A percentile compares a stretch with the other conserved stretches of the same genome.
These are phyloP conservation scores for Neonectria punicea DNA, from an alignment of 2,329 filamentous ascomycete genomes.

Conservation along the genomic window DNA sequence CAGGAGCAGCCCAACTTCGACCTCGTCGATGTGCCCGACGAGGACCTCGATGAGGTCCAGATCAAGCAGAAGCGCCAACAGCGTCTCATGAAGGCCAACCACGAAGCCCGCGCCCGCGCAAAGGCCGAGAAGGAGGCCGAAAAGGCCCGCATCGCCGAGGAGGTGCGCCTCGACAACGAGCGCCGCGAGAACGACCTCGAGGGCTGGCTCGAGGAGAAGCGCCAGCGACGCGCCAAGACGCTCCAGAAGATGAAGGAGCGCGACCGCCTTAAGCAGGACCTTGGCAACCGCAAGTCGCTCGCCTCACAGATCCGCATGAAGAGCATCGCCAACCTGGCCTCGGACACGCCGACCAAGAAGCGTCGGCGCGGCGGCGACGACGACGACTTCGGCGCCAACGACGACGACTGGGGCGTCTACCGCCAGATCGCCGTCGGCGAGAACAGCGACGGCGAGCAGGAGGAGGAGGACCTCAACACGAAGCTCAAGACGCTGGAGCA, in stretches of 20 bases:
- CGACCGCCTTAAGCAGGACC: slow-evolving; percentile 90
- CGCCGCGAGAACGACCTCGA: slow-evolving; percentile 86
- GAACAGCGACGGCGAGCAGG: slow-evolving; percentile 86
- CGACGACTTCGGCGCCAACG: slow-evolving; percentile 95
- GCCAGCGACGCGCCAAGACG: slow-evolving; percentile 74
- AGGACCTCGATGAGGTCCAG: slow-evolving; percentile 89
- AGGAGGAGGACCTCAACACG: slow-evolving; percentile 85
- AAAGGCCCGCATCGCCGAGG: slow-evolving; percentile 83
- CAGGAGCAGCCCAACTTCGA: slow-evolving; percentile 87
- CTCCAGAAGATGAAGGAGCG: slow-evolving; percentile 92
- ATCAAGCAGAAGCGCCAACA: slow-evolving; percentile 95
- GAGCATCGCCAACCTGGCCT: slow-evolving; percentile 93
- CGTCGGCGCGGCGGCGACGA: slow-evolving; percentile 89
- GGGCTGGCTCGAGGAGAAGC: slow-evolving; percentile 85
- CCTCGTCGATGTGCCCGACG: slow-evolving; percentile 88
- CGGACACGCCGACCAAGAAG: slow-evolving; percentile 86
- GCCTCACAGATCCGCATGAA: slow-evolving; percentile 99
- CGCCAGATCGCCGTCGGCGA: slow-evolving; percentile 89
- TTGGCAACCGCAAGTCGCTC: slow-evolving; percentile 95
- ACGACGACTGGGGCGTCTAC: slow-evolving; percentile 98
- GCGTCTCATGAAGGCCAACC: slow-evolving; percentile 90
- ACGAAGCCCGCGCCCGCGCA: slow-evolving; percentile 91
- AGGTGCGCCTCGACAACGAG: slow-evolving; percentile 85
- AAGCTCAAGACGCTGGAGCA: slow-evolving; percentile 81
- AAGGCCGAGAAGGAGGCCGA: slow-evolving; percentile 97